A percentile compares a stretch with the other conserved stretches of the same genome.
These are phyloP conservation scores for Mycena vulgaris DNA, from an alignment of 768 basidiomycete species.

Conservation along the genomic window DNA sequence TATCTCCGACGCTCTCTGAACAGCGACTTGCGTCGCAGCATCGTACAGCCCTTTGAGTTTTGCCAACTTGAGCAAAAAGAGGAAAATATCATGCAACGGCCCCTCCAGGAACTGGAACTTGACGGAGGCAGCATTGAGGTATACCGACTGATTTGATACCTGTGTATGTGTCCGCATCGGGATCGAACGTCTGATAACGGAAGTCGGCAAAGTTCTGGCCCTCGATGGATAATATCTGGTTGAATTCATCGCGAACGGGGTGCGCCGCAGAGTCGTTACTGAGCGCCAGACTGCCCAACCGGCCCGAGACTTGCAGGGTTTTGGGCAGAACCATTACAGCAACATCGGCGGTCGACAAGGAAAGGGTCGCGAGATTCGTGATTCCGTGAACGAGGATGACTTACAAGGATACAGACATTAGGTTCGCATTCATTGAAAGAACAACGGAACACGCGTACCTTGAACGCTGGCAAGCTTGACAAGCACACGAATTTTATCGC, in stretches of 20 bases:
- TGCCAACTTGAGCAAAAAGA: conserved; percentile 88
- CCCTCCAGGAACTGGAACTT: conserved; percentile 91
- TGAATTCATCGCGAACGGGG: conserved; percentile 76
- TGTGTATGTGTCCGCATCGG: conserved; percentile 74
- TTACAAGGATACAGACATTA: conserved; percentile 48
- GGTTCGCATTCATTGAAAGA: conserved; percentile 8
- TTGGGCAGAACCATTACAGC: conserved; percentile 79
- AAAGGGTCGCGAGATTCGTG: conserved; percentile 85
- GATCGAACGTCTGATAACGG: conserved; percentile 92
- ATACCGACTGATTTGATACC: conserved; percentile 89
- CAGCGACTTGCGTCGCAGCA: conserved; percentile 92
- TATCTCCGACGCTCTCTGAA: conserved; percentile 93
- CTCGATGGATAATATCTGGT: conserved; percentile 92
- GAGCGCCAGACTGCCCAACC: conserved; percentile 87
- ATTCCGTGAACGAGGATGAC: conserved; percentile 85
- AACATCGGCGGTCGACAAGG: conserved; percentile 92
- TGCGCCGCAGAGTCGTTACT: conserved; percentile 76
- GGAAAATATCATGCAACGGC: conserved; percentile 90
- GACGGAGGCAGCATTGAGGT: conserved; percentile 90
- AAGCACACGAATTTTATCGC: conserved; percentile 85
- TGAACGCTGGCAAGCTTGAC: conserved; percentile 89
- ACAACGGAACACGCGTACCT: conserved; percentile 62
- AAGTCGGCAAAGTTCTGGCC: conserved; percentile 96
- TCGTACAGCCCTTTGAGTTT: conserved; percentile 96
- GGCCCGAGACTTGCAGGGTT: conserved; percentile 84